phyloP scores from a whole-genome alignment of 2,329 filamentous ascomycete species.

The Exophiala sp. region DNA sequence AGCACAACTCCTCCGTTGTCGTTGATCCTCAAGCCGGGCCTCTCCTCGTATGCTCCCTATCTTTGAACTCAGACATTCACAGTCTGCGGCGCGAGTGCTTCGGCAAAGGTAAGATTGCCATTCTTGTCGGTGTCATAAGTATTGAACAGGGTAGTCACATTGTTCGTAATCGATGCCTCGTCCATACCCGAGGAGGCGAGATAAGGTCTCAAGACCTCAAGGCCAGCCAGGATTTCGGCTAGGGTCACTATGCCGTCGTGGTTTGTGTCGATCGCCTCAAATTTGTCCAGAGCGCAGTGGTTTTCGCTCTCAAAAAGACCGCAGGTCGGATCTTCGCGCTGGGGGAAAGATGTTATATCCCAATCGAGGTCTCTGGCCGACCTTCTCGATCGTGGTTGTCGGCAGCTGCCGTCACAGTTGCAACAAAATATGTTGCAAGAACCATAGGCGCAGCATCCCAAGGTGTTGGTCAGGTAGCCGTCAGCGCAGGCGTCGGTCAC shows the following conservation, averaged over 20 bases:
- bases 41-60: not conserved
- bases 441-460: conserved; percentile 1
- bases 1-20: no score
- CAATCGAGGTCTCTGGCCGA: not conserved
- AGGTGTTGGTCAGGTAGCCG: not conserved
- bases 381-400: not conserved
- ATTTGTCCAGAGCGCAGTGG: not conserved
- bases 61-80: not conserved
- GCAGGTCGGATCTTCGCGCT: not conserved
- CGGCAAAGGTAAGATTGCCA: not conserved
- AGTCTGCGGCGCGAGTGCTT: not conserved
- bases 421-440: conserved; percentile 8
- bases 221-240: conserved; percentile 1
- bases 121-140: conserved; percentile 1
- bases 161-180: not conserved
- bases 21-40: not conserved
- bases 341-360: not conserved
- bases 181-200: not conserved
- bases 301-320: not conserved
- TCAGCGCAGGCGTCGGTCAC: not conserved
- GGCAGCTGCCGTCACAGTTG: conserved; percentile 1
- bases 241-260: conserved; percentile 1
- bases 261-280: not conserved
- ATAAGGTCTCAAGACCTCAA: not conserved
- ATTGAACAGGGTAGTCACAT: conserved; percentile 3